Base-by-base conservation (phyloP, 768 basidiomycete species). In the Macrolepiota fuliginosa region DNA sequence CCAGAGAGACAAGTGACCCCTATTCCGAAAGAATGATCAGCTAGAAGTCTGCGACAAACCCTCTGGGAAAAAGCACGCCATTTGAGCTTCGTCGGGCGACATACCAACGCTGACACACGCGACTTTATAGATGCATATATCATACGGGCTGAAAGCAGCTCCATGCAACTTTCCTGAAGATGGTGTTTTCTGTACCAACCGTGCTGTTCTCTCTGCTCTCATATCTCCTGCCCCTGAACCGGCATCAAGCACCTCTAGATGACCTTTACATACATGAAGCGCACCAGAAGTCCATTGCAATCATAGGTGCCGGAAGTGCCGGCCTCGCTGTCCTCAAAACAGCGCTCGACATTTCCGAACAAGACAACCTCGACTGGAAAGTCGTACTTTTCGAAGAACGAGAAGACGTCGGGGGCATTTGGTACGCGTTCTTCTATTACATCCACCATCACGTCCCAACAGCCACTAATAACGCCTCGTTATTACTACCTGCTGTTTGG, bases 291-390 rank as follows among this genome's bases (percentile, higher is more conserved):
- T 78, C 79, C 4, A 81, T 88, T 55, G 85, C 80, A 6, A 79
- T 87, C 53, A 74, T 88, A 17, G 86, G 86, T 10, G 82, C 78
- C 5, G 85, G 84, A 0, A 85, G 81, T 64, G 83, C 80, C 4
- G 85, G 85, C 1, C 70, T 87, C 27, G 82, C 80, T 1, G 75
- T 78, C 69, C 69, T 87, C 27, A 83, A 82, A 67, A 79, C 78
- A 5, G 67, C 83, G 15, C 68, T 81, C 3, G 81, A 83, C 67
- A 65, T 87, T 5, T 81, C 82, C 11, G 69, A 72, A 19, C 73
- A 79, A 35, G 60, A 69, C 5, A 68, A 72, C 19, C 56, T 66
- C 22, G 68, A 67, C 10, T 83, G 83, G 77, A 76, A 82, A 24
- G 70, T 87, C 24, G 78, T 78, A 15, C 67, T 86, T 56, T 85